phyloP scores from a whole-genome alignment of 1,284 basidiomycete species.

The Boletellus dicymbophilus region DNA sequence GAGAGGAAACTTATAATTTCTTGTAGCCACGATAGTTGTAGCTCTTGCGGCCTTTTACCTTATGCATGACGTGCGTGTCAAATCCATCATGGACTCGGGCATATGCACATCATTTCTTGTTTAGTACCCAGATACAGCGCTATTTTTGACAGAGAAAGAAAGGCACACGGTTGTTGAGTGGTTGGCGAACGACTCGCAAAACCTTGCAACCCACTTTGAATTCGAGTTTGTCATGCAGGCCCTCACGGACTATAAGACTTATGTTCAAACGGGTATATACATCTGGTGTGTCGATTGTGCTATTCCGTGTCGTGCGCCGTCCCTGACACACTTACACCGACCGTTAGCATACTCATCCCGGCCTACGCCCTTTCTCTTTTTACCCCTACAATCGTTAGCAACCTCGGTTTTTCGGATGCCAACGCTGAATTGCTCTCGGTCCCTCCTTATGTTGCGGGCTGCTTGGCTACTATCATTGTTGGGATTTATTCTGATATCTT shows the following conservation, averaged over 20 bases:
- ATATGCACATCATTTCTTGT: background rate
- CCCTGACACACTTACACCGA: constrained; percentile 5
- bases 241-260: constrained; percentile 45
- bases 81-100: background rate
- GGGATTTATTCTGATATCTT: constrained; percentile 46
- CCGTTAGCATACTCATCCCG: constrained; percentile 44
- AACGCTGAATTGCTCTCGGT: constrained; percentile 57
- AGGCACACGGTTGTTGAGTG: constrained; percentile 34
- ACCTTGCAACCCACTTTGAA: constrained; percentile 35
- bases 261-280: constrained; percentile 44
- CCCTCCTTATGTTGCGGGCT: constrained; percentile 49
- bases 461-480: constrained; percentile 41
- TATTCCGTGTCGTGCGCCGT: no score
- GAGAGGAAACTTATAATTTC: background rate
- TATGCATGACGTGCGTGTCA: constrained; percentile 42
- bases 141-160: constrained; percentile 43
- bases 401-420: constrained; percentile 55
- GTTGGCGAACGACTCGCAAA: constrained; percentile 40
- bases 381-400: constrained; percentile 53
- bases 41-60: constrained; percentile 40
- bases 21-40: constrained; percentile 39
- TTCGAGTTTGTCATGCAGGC: constrained; percentile 41
- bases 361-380: constrained; percentile 62
- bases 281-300: constrained; percentile 46
- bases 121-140: constrained; percentile 49